Conservation (phyloP, 768 basidiomycete species). For the Sarcomyxa edulis region DNA sequence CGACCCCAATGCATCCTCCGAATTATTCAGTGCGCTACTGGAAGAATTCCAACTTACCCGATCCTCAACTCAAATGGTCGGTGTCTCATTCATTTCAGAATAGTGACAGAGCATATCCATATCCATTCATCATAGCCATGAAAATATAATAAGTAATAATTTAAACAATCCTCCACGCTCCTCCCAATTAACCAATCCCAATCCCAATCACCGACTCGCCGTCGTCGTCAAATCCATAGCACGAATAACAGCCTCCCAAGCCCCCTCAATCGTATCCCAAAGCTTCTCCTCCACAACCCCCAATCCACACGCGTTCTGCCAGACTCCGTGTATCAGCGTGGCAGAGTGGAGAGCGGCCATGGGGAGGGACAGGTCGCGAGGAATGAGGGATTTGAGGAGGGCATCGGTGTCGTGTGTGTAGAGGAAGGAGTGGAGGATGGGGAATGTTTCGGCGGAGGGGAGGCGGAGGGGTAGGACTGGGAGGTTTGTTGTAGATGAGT, state of each 20-base stretch:
- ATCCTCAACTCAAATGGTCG: too few species aligned
- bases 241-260: conserved; percentile 69
- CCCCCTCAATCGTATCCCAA: conserved; percentile 73
- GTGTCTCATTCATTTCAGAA: too few species aligned
- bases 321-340: conserved; percentile 68
- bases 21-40: too few species aligned
- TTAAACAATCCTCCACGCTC: too few species aligned
- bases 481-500: conserved; percentile 29
- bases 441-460: conserved; percentile 66
- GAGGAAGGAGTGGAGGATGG: conserved; percentile 58
- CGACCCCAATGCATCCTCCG: too few species aligned
- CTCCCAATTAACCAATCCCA: too few species aligned
- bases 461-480: conserved; percentile 71
- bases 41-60: too few species aligned
- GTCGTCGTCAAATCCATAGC: too few species aligned
- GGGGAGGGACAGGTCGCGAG: conserved; percentile 16
- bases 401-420: conserved; percentile 58
- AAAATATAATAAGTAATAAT: too few species aligned
- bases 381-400: conserved; percentile 59
- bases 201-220: too few species aligned
- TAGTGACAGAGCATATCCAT: too few species aligned
- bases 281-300: conserved; percentile 67
- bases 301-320: conserved; percentile 73
- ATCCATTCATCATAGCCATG: too few species aligned
- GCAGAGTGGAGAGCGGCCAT: conserved; percentile 30